Conservation (phyloP, 495 filamentous ascomycete genomes). For the Alectoria sarmentosa region DNA sequence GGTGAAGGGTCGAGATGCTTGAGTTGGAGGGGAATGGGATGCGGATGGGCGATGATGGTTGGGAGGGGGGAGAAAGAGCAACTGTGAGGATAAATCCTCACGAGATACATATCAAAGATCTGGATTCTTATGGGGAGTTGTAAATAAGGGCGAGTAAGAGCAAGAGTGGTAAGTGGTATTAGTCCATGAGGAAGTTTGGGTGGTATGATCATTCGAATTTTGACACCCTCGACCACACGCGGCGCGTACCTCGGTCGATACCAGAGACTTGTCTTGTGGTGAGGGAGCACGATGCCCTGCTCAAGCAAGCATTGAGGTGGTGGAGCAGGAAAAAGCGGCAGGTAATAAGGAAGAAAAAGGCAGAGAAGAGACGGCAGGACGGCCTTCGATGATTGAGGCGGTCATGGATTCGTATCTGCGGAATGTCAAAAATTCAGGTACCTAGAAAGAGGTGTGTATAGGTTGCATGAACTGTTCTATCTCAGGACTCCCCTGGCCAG, state of each 20-base stretch:
- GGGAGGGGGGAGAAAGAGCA: not conserved
- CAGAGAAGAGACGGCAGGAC: constrained; percentile 24
- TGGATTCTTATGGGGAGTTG: constrained; percentile 29
- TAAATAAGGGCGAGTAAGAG: not conserved
- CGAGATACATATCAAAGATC: constrained; percentile 38
- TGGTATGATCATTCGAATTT: not conserved
- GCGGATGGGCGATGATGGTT: too few relatives aligned
- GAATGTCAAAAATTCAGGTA: too few relatives aligned
- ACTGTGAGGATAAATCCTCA: constrained; percentile 25
- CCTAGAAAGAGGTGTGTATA: too few relatives aligned
- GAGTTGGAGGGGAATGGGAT: too few relatives aligned
- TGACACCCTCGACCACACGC: not conserved
- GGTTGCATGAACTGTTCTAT: too few relatives aligned
- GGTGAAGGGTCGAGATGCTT: not conserved
- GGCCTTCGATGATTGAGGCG: constrained; percentile 24
- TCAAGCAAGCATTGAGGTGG: not conserved
- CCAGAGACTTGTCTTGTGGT: not conserved
- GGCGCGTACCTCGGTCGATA: not conserved
- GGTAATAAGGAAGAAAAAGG: constrained; percentile 23
- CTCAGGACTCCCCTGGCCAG: too few relatives aligned
- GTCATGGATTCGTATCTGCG: constrained; percentile 19
- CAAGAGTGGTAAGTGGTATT: not conserved
- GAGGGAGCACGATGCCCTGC: not conserved
- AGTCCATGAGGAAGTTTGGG: not conserved
- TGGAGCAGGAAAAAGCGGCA: not conserved